A percentile compares a stretch with the other conserved stretches of the same genome.
Conservation (phyloP, 345 rosid genomes). For the Melaleuca quinquenervia region DNA sequence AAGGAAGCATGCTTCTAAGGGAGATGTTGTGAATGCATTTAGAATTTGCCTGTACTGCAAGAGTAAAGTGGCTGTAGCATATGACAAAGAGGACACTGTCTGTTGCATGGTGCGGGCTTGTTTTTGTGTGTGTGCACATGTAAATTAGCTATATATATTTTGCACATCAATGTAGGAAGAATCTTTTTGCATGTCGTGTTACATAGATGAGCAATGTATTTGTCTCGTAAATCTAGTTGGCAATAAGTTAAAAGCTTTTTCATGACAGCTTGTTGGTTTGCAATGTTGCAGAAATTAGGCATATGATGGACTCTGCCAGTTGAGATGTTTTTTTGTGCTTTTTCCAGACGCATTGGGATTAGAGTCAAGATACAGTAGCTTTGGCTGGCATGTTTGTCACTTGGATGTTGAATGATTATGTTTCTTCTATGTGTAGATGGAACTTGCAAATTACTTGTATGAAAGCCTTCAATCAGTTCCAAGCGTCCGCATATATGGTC, state of each 20-base stretch:
- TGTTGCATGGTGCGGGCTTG: not conserved
- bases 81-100: not conserved
- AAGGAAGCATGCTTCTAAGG: not conserved
- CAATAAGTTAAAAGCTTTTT: not conserved
- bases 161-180: not conserved
- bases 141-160: not conserved
- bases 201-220: not conserved
- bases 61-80: not conserved
- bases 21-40: not conserved
- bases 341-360: not conserved
- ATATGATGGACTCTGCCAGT: not conserved
- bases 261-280: not conserved
- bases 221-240: not conserved
- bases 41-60: not conserved
- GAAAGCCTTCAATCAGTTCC: slow-evolving; percentile 54
- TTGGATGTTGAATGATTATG: not conserved
- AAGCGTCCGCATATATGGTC: slow-evolving; percentile 70
- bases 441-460: slow-evolving; percentile 63
- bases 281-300: not conserved
- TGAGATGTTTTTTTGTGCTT: not conserved
- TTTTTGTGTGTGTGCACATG: not conserved
- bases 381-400: not conserved
- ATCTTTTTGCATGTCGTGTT: not conserved
- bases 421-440: slow-evolving; percentile 20
- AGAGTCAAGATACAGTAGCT: not conserved